A percentile compares a stretch with the other conserved stretches of the same genome.
Conservation (phyloP, 441 rosid genomes). For the Adansonia gregorii region DNA sequence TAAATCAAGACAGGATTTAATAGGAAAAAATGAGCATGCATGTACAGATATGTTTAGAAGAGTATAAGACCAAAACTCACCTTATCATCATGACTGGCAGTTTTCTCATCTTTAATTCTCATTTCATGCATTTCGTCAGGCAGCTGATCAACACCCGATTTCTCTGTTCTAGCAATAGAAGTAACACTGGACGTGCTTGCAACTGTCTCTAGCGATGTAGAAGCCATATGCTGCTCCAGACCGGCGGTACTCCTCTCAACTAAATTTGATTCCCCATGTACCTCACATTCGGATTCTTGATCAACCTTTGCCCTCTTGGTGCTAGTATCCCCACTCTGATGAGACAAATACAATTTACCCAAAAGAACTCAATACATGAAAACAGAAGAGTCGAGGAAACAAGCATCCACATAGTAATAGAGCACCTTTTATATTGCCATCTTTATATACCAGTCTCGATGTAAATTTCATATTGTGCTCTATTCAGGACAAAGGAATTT, state of each 20-base stretch:
- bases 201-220: constrained; percentile 51
- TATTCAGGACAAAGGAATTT: not conserved
- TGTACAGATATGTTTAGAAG: not conserved
- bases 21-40: not conserved
- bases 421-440: constrained; percentile 13
- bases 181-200: constrained; percentile 56
- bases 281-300: constrained; percentile 50
- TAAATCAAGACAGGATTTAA: not conserved
- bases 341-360: constrained; percentile 9
- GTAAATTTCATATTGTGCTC: constrained; percentile 15
- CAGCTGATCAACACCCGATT: constrained; percentile 55
- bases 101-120: constrained; percentile 63
- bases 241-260: constrained; percentile 51
- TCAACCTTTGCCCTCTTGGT: constrained; percentile 76
- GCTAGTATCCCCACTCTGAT: constrained; percentile 74
- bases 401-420: not conserved
- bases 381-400: not conserved
- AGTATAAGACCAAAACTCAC: constrained; percentile 37
- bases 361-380: constrained; percentile 8
- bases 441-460: not conserved
- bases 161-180: constrained; percentile 40
- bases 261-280: constrained; percentile 39
- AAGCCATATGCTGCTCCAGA: constrained; percentile 57
- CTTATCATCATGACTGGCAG: constrained; percentile 58
- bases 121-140: constrained; percentile 64